Conservation (phyloP, 352 stramenopile genomes). For the Globisporangium cederbergense region DNA sequence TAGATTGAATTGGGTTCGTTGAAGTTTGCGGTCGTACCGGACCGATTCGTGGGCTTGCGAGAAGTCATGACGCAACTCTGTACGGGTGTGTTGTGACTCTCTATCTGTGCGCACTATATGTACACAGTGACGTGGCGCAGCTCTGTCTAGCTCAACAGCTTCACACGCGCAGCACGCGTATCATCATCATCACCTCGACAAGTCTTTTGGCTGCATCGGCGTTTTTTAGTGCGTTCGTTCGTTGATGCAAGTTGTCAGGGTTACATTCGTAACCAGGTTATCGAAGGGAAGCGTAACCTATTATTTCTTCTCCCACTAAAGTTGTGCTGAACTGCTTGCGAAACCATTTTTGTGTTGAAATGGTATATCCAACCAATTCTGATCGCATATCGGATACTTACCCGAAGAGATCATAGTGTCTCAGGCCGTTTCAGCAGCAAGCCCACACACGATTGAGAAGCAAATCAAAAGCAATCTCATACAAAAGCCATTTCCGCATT, state of each 20-base stretch:
- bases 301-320: slow-evolving; percentile 1
- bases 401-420: not conserved
- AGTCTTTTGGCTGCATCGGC: not conserved
- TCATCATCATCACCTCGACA: not conserved
- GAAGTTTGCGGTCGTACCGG: slow-evolving; percentile 3
- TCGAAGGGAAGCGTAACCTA: not conserved
- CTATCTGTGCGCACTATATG: not conserved
- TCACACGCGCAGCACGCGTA: not conserved
- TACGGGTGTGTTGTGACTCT: not conserved
- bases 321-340: slow-evolving; percentile 3
- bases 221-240: not conserved
- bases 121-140: no score
- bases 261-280: not conserved
- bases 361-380: not conserved
- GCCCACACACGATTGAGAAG: not conserved
- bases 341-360: not conserved
- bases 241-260: not conserved
- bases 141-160: not conserved
- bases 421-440: not conserved
- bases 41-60: slow-evolving; percentile 10
- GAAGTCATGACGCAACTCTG: not conserved
- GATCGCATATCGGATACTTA: not conserved
- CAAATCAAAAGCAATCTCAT: not conserved
- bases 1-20: not conserved
- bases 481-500: not conserved